A percentile compares a stretch with the other conserved stretches of the same genome.
phyloP scores from a whole-genome alignment of 2,329 filamentous ascomycete genomes.

The Cyphellophora europaea region DNA sequence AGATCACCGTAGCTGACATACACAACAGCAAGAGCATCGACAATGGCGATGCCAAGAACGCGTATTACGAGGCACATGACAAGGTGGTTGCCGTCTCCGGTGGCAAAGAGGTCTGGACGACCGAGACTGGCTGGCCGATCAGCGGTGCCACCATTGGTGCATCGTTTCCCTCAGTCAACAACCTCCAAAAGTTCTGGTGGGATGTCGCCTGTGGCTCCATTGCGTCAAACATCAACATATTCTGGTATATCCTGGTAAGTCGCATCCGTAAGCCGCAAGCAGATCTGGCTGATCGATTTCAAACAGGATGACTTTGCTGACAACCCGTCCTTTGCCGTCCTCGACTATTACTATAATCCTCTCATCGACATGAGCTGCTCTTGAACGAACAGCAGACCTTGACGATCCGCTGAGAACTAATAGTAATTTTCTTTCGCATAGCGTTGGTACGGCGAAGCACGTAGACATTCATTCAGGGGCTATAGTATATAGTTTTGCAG shows the following conservation, averaged over 20 bases:
- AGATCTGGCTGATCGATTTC: not conserved
- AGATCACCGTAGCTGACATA: no score
- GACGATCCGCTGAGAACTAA: no score
- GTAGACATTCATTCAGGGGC: no score
- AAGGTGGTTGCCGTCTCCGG: conserved; percentile 33
- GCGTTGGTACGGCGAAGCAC: no score
- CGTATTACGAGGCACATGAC: conserved; percentile 40
- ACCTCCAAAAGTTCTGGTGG: conserved; percentile 74
- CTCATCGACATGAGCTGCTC: conserved; percentile 29
- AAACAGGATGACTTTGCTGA: conserved; percentile 50
- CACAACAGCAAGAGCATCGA: conserved; percentile 48
- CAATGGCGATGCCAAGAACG: conserved; percentile 34
- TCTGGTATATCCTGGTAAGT: conserved; percentile 60
- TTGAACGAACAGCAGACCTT: conserved; percentile 5
- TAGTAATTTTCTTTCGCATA: no score
- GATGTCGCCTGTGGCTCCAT: conserved; percentile 61
- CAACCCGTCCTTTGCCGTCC: conserved; percentile 62
- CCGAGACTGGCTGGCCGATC: conserved; percentile 82
- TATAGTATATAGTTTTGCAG: no score
- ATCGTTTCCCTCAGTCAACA: conserved; percentile 54
- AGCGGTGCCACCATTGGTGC: conserved; percentile 54
- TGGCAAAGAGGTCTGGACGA: conserved; percentile 72
- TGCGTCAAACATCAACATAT: conserved; percentile 56
- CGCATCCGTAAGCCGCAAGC: not conserved
- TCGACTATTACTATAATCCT: conserved; percentile 36